These are phyloP conservation scores for Francoa sonchifolia DNA, from an alignment of 441 rosid species.

Conservation along the genomic window DNA sequence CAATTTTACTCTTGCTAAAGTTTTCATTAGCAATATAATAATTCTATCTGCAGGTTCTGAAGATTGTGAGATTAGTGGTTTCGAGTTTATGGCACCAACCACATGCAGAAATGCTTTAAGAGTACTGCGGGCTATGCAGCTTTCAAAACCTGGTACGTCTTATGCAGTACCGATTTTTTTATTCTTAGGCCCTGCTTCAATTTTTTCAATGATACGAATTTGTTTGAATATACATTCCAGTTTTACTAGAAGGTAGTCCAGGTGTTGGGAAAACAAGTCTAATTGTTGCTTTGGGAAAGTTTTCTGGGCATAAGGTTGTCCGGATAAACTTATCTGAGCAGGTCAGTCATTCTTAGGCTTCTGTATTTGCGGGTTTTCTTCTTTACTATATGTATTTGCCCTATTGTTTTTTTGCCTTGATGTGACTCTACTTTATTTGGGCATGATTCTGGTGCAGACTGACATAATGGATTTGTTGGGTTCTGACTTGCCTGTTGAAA, in stretches of 20 bases:
- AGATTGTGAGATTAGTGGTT: constrained; percentile 42
- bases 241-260: constrained; percentile 94
- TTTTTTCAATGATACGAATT: too few relatives aligned
- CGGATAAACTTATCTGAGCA: constrained; percentile 98
- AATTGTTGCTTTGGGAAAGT: constrained; percentile 77
- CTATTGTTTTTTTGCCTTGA: constrained; percentile 4
- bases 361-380: not conserved
- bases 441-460: constrained; percentile 51
- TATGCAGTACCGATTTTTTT: constrained; percentile 1
- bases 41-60: constrained; percentile 29
- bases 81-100: constrained; percentile 89
- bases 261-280: constrained; percentile 99
- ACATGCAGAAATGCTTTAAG: constrained; percentile 77
- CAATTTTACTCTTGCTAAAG: too few relatives aligned
- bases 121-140: constrained; percentile 94
- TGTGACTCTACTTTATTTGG: not conserved
- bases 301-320: constrained; percentile 93
- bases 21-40: too few relatives aligned
- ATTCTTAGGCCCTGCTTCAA: not conserved
- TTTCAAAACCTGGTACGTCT: constrained; percentile 70
- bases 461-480: constrained; percentile 99
- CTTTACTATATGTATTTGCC: not conserved
- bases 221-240: constrained; percentile 44
- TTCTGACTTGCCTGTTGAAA: constrained; percentile 86
- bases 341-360: constrained; percentile 26